These are phyloP conservation scores for Malus hybrid DNA, from an alignment of 331 rosid genomes.

Conservation along the genomic window DNA sequence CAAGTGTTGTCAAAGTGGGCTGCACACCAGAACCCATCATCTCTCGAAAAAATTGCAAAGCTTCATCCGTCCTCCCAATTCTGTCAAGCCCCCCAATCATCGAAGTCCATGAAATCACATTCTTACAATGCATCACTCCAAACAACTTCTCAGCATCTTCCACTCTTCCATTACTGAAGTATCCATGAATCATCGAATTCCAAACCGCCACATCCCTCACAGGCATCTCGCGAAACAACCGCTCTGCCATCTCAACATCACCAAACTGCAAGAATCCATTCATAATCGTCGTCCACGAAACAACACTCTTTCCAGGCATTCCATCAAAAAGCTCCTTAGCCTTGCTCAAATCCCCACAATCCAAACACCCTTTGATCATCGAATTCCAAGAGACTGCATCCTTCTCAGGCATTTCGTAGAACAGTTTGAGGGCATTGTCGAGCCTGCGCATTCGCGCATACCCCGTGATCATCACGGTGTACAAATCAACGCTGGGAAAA, in stretches of 20 bases:
- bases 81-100: conserved; percentile 55
- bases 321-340: conserved; percentile 42
- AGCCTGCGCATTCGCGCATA: conserved; percentile 27
- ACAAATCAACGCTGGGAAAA: conserved; percentile 34
- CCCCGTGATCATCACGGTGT: conserved; percentile 42
- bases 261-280: conserved; percentile 40
- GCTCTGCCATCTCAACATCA: conserved; percentile 36
- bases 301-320: conserved; percentile 43
- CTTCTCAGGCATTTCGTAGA: conserved; percentile 36
- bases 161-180: conserved; percentile 46
- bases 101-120: conserved; percentile 63
- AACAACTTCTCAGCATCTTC: conserved; percentile 44
- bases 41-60: conserved; percentile 32
- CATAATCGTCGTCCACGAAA: conserved; percentile 56
- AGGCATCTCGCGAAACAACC: conserved; percentile 44
- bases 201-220: conserved; percentile 47
- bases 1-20: conserved; percentile 40
- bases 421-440: conserved; percentile 40
- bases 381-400: conserved; percentile 58
- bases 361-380: conserved; percentile 40
- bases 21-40: conserved; percentile 38
- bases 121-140: conserved; percentile 33
- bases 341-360: conserved; percentile 36
- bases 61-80: conserved; percentile 47
- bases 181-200: conserved; percentile 65